Evolutionary conservation across 208 protist genomes (phyloP).

Genomic region (Crithidia acanthocephali): DNA sequence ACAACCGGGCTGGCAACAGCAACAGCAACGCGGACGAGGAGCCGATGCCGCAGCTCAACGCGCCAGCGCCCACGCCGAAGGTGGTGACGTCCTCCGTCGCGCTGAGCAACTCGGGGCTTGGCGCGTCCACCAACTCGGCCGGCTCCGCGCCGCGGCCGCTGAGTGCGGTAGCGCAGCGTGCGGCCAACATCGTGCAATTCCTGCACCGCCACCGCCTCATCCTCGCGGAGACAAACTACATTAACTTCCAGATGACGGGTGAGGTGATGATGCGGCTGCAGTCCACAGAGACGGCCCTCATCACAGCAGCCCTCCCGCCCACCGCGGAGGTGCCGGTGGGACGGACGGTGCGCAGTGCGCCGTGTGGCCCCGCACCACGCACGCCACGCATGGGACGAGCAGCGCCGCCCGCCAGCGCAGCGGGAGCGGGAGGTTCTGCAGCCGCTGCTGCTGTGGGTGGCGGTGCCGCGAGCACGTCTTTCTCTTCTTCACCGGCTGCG

Average conservation of each 20-base stretch:
- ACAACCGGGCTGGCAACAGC: neutral
- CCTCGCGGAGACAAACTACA: conserved; percentile 59
- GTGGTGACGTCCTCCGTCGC: neutral
- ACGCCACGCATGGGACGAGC: neutral
- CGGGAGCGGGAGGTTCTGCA: neutral
- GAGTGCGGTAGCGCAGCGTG: conserved; percentile 27
- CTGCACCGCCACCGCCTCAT: conserved; percentile 55
- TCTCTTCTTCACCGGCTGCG: neutral
- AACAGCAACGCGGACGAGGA: conserved; percentile 11
- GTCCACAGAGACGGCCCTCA: conserved; percentile 18
- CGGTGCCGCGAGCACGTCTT: neutral
- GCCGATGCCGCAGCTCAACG: neutral
- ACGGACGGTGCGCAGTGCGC: conserved; percentile 4
- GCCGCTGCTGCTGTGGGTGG: neutral
- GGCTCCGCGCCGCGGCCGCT: conserved; percentile 12
- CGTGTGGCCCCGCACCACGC: conserved; percentile 5
- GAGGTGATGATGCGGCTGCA: conserved; percentile 41
- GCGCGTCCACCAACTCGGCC: conserved; percentile 1
- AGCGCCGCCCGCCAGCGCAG: neutral
- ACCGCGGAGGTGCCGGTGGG: conserved; percentile 2
- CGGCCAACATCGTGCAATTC: conserved; percentile 40
- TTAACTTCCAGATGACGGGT: conserved; percentile 52
- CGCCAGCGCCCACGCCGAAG: conserved; percentile 4
- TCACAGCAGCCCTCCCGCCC: conserved; percentile 16
- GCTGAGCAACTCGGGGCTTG: conserved; percentile 1